Evolutionary conservation across 495 filamentous ascomycete species (phyloP).

Genomic region (Lentithecium fluviatile): DNA sequence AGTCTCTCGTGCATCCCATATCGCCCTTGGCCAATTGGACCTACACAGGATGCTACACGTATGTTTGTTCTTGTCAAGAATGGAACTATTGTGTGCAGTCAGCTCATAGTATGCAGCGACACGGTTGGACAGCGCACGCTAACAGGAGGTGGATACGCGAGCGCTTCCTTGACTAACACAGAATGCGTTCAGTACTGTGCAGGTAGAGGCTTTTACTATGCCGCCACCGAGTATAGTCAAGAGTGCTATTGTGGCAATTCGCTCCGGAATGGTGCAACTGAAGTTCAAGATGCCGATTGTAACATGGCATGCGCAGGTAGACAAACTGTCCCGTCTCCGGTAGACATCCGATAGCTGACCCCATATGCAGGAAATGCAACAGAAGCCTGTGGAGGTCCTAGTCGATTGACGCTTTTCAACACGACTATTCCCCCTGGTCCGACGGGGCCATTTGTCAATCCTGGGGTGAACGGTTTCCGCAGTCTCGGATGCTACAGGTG

Average conservation of each 20-base stretch:
- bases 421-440: constrained; percentile 20
- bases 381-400: constrained; percentile 28
- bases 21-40: constrained; percentile 19
- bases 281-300: constrained; percentile 12
- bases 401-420: constrained; percentile 28
- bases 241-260: constrained; percentile 40
- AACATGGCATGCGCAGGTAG: constrained; percentile 30
- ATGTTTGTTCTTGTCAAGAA: not conserved
- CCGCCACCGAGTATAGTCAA: constrained; percentile 40
- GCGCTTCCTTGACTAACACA: constrained; percentile 19
- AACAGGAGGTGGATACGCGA: constrained; percentile 22
- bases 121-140: constrained; percentile 41
- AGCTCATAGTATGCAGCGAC: constrained; percentile 26
- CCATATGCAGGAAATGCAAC: constrained; percentile 14
- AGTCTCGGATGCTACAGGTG: constrained; percentile 30
- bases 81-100: not conserved
- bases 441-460: constrained; percentile 26
- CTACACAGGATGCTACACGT: constrained; percentile 30
- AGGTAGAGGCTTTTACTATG: constrained; percentile 18
- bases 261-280: constrained; percentile 1
- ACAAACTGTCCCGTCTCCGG: not conserved
- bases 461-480: constrained; percentile 25
- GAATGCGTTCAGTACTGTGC: constrained; percentile 21
- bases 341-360: not conserved
- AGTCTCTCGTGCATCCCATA: constrained; percentile 7